phyloP scores from a whole-genome alignment of 1,139 yeast species.

The Pichia sp. region DNA sequence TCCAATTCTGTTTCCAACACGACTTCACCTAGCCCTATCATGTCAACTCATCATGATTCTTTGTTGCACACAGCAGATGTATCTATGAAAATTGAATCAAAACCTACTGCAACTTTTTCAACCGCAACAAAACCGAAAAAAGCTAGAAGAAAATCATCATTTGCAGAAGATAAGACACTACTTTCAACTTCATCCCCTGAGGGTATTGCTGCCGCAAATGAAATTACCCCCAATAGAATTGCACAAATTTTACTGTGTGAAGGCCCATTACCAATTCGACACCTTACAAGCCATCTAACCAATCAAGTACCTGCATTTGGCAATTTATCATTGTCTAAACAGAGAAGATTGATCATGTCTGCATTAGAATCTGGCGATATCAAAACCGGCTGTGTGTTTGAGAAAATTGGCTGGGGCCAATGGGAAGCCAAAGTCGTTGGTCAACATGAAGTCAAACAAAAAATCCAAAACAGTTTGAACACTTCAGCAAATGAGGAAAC shows the following conservation, averaged over 20 bases:
- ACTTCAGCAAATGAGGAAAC: background rate
- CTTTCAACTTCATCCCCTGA: slow-evolving; percentile 79
- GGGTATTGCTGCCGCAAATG: slow-evolving; percentile 81
- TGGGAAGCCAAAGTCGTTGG: slow-evolving; percentile 69
- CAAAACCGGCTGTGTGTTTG: slow-evolving; percentile 60
- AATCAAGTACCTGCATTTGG: slow-evolving; percentile 75
- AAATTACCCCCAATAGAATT: slow-evolving; percentile 73
- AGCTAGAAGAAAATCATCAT: slow-evolving; percentile 14
- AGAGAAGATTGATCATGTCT: slow-evolving; percentile 81
- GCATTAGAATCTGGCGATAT: slow-evolving; percentile 72
- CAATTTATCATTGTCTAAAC: slow-evolving; percentile 74
- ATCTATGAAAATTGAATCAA: too few species aligned
- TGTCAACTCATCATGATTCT: too few species aligned
- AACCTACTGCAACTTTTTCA: too few species aligned
- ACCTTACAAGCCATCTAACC: slow-evolving; percentile 73
- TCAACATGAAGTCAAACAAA: slow-evolving; percentile 28
- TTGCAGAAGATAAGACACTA: slow-evolving; percentile 26
- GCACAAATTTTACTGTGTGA: slow-evolving; percentile 60
- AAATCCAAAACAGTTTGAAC: slow-evolving; percentile 11
- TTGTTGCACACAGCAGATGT: too few species aligned
- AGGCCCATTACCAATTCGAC: slow-evolving; percentile 89
- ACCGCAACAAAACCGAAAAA: too few species aligned
- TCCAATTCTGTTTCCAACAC: too few species aligned
- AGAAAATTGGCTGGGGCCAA: slow-evolving; percentile 97
- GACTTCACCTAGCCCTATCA: too few species aligned